Percentiles rank a stretch among this genome's conserved stretches.
These are phyloP conservation scores for Emergomyces orientalis DNA, from an alignment of 2,329 filamentous ascomycete species.

Conservation along the genomic window DNA sequence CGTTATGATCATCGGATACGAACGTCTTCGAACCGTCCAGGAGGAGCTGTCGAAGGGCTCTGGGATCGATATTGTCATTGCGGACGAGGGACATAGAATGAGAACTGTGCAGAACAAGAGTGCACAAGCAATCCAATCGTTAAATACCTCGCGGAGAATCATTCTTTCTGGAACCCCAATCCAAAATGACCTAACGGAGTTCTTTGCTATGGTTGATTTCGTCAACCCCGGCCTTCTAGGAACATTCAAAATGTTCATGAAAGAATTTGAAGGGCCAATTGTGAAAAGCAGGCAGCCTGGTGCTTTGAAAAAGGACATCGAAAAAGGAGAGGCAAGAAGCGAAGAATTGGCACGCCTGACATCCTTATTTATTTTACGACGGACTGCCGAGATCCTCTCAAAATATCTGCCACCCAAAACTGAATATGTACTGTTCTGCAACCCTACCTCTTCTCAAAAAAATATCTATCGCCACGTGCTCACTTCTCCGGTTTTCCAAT, in stretches of 20 bases:
- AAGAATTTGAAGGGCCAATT: slow-evolving; percentile 56
- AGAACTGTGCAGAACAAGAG: slow-evolving; percentile 63
- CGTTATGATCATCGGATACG: slow-evolving; percentile 65
- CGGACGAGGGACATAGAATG: slow-evolving; percentile 59
- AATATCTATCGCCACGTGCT: slow-evolving; percentile 55
- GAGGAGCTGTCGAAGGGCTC: slow-evolving; percentile 54
- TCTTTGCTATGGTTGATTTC: slow-evolving; percentile 59
- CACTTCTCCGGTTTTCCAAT: slow-evolving; percentile 54
- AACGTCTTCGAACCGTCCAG: slow-evolving; percentile 57
- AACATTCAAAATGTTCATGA: slow-evolving; percentile 53
- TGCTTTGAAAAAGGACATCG: slow-evolving; percentile 51
- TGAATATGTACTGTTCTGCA: slow-evolving; percentile 58
- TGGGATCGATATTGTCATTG: slow-evolving; percentile 60
- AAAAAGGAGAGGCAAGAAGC: slow-evolving; percentile 53
- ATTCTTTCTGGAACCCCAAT: slow-evolving; percentile 60
- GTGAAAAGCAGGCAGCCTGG: slow-evolving; percentile 55
- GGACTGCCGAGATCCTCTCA: slow-evolving; percentile 57
- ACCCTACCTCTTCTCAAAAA: slow-evolving; percentile 51
- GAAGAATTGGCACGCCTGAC: slow-evolving; percentile 54
- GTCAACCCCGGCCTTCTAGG: slow-evolving; percentile 58
- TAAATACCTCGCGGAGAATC: slow-evolving; percentile 52
- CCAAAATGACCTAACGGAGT: slow-evolving; percentile 59
- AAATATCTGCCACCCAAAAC: slow-evolving; percentile 59
- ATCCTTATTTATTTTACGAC: slow-evolving; percentile 55
- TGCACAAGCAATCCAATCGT: slow-evolving; percentile 54